Base-by-base conservation (phyloP, 352 stramenopile genomes). In the Globisporangium recalcitrans region DNA sequence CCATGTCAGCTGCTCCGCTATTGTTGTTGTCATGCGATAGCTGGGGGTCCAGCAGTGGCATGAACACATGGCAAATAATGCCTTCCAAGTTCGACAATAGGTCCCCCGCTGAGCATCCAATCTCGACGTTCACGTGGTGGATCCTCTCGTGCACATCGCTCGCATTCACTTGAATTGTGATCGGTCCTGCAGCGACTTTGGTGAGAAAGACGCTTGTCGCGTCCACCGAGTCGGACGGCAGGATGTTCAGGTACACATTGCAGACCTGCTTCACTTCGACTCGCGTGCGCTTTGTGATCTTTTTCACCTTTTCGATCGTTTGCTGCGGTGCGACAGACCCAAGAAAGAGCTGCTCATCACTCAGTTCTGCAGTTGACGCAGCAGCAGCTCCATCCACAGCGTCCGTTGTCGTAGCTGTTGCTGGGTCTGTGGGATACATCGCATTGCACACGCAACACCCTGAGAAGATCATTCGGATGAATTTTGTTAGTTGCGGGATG, bases 41-140 rank as follows among this genome's bases (percentile, higher is more conserved):
- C 34, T 91, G 82, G 1, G 84, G 77, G 44, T 94, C 85, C 11
- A 97, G 56, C 21, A 97, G 69, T 6, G 89, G 89, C 70, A 96
- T 88, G 72, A 95, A 96, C 4, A 97, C 87, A 52, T 97, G 82
- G 52, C 81, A 92, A 38, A 97, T 87, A 34, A 96, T 74, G 13
- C 88, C 87, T 57, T 92, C 85, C 13, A 96, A 72, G 67, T 96
- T 95, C 9, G 75, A 77, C 38, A 96, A 57, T 21, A 94, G 58
- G 59, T 96, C 85, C 13, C 88, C 88, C 0, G 82, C 93, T n/a
- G 90, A 92, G 66, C 84, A 95, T 1, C 85, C 89, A 51, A 96
- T 85, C 59, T 97, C 89, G 8, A 96, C 64, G 48, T 93, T 95
- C 22, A 51, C 54, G 29, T 87, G 71, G 1, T 79, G 71, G n/a